A percentile compares a stretch with the other conserved stretches of the same genome.
phyloP scores from a whole-genome alignment of 371 early-diverging fungal species.

The Apophysomyces variabilis region DNA sequence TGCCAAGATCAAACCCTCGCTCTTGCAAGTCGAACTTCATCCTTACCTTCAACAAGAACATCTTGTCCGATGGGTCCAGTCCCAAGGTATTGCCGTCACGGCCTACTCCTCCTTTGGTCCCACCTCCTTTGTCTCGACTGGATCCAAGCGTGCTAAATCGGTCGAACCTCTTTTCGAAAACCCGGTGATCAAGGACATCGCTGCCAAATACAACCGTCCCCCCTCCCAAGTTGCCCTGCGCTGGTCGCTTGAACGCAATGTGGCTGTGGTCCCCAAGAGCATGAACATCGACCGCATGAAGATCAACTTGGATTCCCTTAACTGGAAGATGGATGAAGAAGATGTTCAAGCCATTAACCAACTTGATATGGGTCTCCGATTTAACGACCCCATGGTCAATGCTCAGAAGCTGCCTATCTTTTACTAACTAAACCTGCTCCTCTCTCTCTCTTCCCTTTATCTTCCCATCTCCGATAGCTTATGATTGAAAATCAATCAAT shows the following conservation, averaged over 20 bases:
- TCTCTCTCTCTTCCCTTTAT: neutral
- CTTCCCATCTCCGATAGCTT: neutral
- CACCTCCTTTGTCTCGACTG: constrained; percentile 56
- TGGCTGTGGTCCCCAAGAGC: constrained; percentile 73
- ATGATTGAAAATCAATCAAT: too few species aligned
- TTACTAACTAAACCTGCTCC: constrained; percentile 15
- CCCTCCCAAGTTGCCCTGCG: constrained; percentile 59
- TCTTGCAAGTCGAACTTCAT: constrained; percentile 69
- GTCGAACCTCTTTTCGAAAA: constrained; percentile 39
- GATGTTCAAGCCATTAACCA: constrained; percentile 37
- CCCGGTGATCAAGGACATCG: constrained; percentile 46
- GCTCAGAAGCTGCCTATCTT: constrained; percentile 32
- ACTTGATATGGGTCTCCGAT: constrained; percentile 35
- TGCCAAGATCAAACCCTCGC: constrained; percentile 51
- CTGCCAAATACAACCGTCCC: constrained; percentile 41
- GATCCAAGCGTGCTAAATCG: constrained; percentile 31
- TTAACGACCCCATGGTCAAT: constrained; percentile 33
- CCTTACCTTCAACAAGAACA: constrained; percentile 68
- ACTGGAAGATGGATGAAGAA: constrained; percentile 37
- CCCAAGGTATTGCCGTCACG: constrained; percentile 57
- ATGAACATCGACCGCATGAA: constrained; percentile 54
- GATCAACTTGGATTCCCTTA: constrained; percentile 37
- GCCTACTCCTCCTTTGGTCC: constrained; percentile 71
- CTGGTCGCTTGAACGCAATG: constrained; percentile 62
- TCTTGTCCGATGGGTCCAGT: constrained; percentile 48